Percentiles rank a stretch among this genome's conserved stretches.
These are phyloP conservation scores for Mrakiaceae sp. DNA, from an alignment of 1,284 basidiomycete species.

Conservation along the genomic window DNA sequence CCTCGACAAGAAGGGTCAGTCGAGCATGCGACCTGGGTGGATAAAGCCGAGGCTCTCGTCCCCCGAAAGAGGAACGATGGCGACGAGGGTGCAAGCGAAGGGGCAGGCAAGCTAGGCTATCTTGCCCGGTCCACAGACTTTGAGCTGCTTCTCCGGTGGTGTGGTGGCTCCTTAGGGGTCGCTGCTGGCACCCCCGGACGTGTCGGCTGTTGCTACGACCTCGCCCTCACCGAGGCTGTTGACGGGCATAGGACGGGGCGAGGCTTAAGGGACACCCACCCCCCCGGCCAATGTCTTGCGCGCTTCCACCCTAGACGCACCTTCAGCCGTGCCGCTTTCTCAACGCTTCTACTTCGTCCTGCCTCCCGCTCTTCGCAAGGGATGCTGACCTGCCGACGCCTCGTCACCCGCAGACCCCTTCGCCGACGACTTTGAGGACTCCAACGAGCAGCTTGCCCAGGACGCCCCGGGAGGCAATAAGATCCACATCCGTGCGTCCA, in stretches of 20 bases:
- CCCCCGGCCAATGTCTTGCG: too few relatives aligned
- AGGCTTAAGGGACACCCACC: not conserved
- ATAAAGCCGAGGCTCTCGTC: not conserved
- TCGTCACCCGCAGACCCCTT: conserved; percentile 60
- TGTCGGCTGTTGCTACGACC: not conserved
- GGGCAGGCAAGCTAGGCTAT: not conserved
- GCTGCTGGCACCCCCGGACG: not conserved
- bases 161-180: not conserved
- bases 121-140: too few relatives aligned
- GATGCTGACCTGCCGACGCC: not conserved
- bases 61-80: not conserved
- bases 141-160: not conserved
- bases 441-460: conserved; percentile 41
- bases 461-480: conserved; percentile 63
- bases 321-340: not conserved
- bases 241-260: not conserved
- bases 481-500: conserved; percentile 66
- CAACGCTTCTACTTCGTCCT: not conserved
- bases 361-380: not conserved
- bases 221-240: not conserved
- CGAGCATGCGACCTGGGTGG: not conserved
- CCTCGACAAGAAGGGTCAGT: conserved; percentile 80
- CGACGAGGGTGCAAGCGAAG: not conserved
- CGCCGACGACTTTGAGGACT: conserved; percentile 64
- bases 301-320: not conserved